Base-by-base conservation (phyloP, 2,329 filamentous ascomycete species). In the Periglandula ipomoeae region DNA sequence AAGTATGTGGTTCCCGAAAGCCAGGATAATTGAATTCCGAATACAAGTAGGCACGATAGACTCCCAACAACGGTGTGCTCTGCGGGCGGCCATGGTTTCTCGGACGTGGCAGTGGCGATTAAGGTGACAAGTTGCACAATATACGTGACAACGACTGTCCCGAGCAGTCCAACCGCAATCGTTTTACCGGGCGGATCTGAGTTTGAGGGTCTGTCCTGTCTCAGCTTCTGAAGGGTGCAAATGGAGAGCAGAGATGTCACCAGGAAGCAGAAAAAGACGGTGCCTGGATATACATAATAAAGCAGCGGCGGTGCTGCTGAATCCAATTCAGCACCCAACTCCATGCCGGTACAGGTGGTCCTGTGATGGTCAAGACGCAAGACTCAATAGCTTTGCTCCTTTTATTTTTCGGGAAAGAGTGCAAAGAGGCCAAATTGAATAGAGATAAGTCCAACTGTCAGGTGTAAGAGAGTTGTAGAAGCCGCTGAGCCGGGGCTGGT, bases 31-130 rank as follows among this genome's bases (percentile, higher is more conserved):
- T 84, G 71, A 13, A 82, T 72, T 3, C 78, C 75, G 62, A 83
- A 87, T n/a, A 80, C 70, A 24, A 87, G 64, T 41, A 81, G 70
- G 48, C 79, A 84, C 1, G 81, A 77, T 23, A 86, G 65, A 34
- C 77, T 67, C 47, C 80, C 78, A 47, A 87, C 73, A 52, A 74
- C 68, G 35, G 69, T 63, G 55, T 77, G 68, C 46, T 75, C 71
- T 20, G 72, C 67, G 1, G 66, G 64, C 37, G 65, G 65, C 70
- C 69, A 76, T 48, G 56, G 57, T 34, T 57, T 61, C 20, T 56
- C 58, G 26, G 65, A 35, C 13, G 66, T 24, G 39, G 68, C 66
- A 20, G 65, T 62, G 24, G 66, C 52, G 15, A 69, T 55, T 47
- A 77, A 62, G 17, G 63, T 55, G 11, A 63, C 54, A 8, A 76